Base-by-base conservation (phyloP, 768 basidiomycete species). In the Agrocybe chaxingu region DNA sequence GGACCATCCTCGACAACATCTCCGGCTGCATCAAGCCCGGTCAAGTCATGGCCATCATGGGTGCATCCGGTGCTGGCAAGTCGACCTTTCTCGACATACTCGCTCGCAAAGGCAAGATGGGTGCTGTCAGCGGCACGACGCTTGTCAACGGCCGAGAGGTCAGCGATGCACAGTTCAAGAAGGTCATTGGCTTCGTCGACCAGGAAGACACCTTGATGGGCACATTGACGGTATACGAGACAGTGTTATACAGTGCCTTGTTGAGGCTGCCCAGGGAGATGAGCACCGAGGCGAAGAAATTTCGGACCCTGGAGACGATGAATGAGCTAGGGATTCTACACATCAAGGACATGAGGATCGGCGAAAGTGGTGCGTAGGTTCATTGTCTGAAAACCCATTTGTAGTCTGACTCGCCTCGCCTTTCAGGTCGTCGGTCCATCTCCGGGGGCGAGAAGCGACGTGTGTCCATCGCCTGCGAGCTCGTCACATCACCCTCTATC, bases 201-300 rank as follows among this genome's bases (percentile, higher is more conserved):
- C 97, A 99, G 68, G 97, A 98, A 67, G 97, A 99, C 66, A 97
- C 93, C 8, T 70, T 99, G 55, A 96, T 99, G 89, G 82, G 87
- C 62, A 98, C 96, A 7, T 72, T 98, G 69, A 99, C 96, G 3
- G 97, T 98, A 16, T 98, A 98, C 66, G 97, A 99, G 75, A 98
- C 95, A 0, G 87, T 99, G 12, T 66, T 98, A 47, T 97, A 97
- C 63, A 94, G 91, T 45, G 97, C 97, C 9, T 64, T 98, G 42
- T 66, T 99, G 60, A 71, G 97, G 56, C 67, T 99, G 24, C 97
- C 97, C 10, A 72, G 94, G 58, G 94, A 97, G 57, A 98, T 98
- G 96, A 91, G 90, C 54, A 75, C 85, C 45, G 89, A 87, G 68
- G 94, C 94, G n/a, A 98, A 99, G 79, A 87, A 89, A 68, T 92